A percentile compares a stretch with the other conserved stretches of the same genome.
These are phyloP conservation scores for Phoenix dactylifera DNA, from an alignment of 176 grass and related monocot species.

Conservation along the genomic window DNA sequence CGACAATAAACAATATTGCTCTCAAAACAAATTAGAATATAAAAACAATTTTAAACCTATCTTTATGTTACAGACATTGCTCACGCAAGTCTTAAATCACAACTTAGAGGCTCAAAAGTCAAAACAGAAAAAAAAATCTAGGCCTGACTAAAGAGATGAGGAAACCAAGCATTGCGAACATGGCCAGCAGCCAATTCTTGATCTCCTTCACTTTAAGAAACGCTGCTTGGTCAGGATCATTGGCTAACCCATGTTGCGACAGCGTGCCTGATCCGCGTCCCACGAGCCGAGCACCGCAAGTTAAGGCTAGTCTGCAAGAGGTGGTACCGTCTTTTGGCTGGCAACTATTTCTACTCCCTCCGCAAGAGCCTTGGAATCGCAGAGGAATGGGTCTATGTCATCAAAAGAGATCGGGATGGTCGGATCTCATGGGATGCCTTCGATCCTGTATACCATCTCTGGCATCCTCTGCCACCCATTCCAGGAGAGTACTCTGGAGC, in stretches of 20 bases:
- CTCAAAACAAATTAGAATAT: no score
- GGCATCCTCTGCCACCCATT: constrained; percentile 55
- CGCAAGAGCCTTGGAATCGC: constrained; percentile 42
- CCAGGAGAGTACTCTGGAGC: constrained; percentile 58
- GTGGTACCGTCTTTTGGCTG: constrained; percentile 56
- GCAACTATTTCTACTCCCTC: constrained; percentile 81
- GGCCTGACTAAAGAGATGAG: constrained; percentile 53
- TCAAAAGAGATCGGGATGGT: constrained; percentile 42
- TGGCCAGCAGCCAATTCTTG: constrained; percentile 84
- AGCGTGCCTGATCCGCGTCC: constrained; percentile 61
- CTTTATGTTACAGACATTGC: no score
- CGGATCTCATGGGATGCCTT: constrained; percentile 53
- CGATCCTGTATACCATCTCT: constrained; percentile 34
- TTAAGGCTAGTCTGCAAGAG: constrained; percentile 52
- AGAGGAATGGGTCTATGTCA: constrained; percentile 64
- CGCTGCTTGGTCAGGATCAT: constrained; percentile 72
- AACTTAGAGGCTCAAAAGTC: no score
- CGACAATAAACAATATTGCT: no score
- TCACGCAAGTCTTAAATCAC: no score
- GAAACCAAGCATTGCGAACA: constrained; percentile 92
- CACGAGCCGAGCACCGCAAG: constrained; percentile 46
- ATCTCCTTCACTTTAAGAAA: constrained; percentile 97
- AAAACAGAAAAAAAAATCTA: constrained; percentile 13
- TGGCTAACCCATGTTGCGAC: constrained; percentile 63
- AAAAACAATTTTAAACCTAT: no score